Evolutionary conservation across 2,329 filamentous ascomycete genomes (phyloP).

Genomic region (Calonectria ilicicola): DNA sequence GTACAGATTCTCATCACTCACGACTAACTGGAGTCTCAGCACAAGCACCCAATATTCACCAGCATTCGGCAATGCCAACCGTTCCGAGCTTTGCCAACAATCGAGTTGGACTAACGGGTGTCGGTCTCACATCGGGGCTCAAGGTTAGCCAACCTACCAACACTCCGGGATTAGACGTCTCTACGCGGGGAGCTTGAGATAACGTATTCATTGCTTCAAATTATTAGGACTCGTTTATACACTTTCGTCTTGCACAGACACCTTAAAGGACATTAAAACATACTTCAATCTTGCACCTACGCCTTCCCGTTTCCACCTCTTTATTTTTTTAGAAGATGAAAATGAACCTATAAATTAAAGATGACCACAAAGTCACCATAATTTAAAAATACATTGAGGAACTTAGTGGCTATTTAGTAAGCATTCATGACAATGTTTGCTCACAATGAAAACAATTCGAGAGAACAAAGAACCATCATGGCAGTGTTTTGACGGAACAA

Average conservation of each 20-base stretch:
- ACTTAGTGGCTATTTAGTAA: not conserved
- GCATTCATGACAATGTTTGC: not conserved
- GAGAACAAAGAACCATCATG: not conserved
- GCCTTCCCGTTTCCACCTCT: too few relatives aligned
- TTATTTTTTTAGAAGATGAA: too few relatives aligned
- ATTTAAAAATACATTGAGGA: not conserved
- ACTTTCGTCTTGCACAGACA: too few relatives aligned
- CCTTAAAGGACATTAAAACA: too few relatives aligned
- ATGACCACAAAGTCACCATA: not conserved
- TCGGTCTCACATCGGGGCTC: constrained; percentile 47
- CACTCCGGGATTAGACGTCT: constrained; percentile 29
- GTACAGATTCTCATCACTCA: constrained; percentile 14
- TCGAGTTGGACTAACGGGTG: constrained; percentile 35
- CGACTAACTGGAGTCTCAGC: constrained; percentile 20
- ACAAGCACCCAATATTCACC: constrained; percentile 15
- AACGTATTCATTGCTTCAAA: too few relatives aligned
- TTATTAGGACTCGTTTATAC: too few relatives aligned
- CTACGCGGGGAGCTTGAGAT: constrained; percentile 25
- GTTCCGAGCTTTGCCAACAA: constrained; percentile 34
- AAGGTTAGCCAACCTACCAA: constrained; percentile 44
- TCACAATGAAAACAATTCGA: not conserved
- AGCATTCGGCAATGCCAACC: constrained; percentile 20
- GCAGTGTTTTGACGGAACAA: not conserved
- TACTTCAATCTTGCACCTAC: too few relatives aligned
- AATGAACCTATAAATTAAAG: not conserved